These are phyloP conservation scores for Pythium aquatile DNA, from an alignment of 352 stramenopile genomes.

Conservation along the genomic window DNA sequence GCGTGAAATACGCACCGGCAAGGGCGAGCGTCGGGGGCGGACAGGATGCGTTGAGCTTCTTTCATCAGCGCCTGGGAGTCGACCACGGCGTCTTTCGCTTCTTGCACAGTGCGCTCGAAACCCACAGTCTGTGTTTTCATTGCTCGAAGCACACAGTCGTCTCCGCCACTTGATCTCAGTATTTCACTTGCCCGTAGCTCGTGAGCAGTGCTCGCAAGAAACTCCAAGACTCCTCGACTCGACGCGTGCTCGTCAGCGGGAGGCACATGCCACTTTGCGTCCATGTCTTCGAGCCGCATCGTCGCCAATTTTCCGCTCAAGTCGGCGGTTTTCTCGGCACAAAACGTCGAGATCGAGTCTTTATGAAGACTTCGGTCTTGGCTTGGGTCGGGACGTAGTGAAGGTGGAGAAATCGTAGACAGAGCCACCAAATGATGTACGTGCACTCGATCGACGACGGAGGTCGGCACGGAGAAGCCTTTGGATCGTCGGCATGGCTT, in stretches of 20 bases:
- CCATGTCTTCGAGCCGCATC: slow-evolving; percentile 9
- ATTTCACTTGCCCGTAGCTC: neutral
- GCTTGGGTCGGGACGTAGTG: neutral
- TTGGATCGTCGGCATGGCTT: no score
- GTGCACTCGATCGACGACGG: slow-evolving; percentile 4
- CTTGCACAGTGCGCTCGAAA: slow-evolving; percentile 19
- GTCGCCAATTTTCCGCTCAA: slow-evolving; percentile 22
- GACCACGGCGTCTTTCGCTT: slow-evolving; percentile 4
- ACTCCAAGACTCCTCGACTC: slow-evolving; percentile 17
- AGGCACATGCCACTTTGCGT: slow-evolving; percentile 12
- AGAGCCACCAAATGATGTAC: slow-evolving; percentile 9
- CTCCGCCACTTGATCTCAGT: neutral
- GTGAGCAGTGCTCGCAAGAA: slow-evolving; percentile 1
- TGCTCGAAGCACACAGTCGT: slow-evolving; percentile 4
- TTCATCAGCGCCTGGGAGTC: slow-evolving; percentile 7
- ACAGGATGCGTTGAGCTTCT: slow-evolving; percentile 11
- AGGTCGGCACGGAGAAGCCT: neutral
- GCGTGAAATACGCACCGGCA: neutral
- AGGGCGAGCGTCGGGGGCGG: slow-evolving; percentile 4
- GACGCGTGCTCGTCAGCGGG: neutral
- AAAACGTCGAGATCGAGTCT: slow-evolving; percentile 21
- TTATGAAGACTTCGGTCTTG: neutral
- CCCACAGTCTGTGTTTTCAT: slow-evolving; percentile 4
- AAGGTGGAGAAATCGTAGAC: neutral
- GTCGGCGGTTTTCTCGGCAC: slow-evolving; percentile 17